These are phyloP conservation scores for Filobasidium floriforme DNA, from an alignment of 768 basidiomycete genomes.

Conservation along the genomic window DNA sequence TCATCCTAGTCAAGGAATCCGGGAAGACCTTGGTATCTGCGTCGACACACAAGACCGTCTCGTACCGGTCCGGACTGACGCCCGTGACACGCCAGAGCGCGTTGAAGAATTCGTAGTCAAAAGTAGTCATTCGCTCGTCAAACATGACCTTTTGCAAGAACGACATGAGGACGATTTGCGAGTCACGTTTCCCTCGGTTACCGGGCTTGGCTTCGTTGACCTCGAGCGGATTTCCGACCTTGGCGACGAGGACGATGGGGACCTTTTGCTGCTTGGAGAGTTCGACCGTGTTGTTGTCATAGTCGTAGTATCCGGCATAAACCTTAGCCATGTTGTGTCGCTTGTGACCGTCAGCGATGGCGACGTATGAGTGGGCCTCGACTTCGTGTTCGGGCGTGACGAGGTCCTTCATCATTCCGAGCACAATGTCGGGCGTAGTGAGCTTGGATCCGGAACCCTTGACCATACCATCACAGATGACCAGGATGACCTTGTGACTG, in stretches of 20 bases:
- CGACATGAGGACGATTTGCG: conserved; percentile 92
- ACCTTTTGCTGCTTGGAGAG: conserved; percentile 90
- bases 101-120: conserved; percentile 99
- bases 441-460: conserved; percentile 83
- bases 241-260: conserved; percentile 90
- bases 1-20: conserved; percentile 92
- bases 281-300: conserved; percentile 84
- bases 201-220: conserved; percentile 85
- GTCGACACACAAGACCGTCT: conserved; percentile 90
- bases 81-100: conserved; percentile 92
- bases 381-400: conserved; percentile 72
- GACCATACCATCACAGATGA: conserved; percentile 98
- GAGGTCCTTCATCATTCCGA: conserved; percentile 96
- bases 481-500: conserved; percentile 87
- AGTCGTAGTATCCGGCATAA: conserved; percentile 93
- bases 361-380: conserved; percentile 90
- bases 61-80: conserved; percentile 90
- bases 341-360: conserved; percentile 99
- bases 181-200: conserved; percentile 97
- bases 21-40: conserved; percentile 99
- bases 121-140: conserved; percentile 98
- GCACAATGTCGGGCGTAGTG: conserved; percentile 86
- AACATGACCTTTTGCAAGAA: conserved; percentile 99
- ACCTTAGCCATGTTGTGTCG: conserved; percentile 99
- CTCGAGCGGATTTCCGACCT: conserved; percentile 88